These are phyloP conservation scores for Onygena corvina DNA, from an alignment of 2,329 filamentous ascomycete genomes.

Conservation along the genomic window DNA sequence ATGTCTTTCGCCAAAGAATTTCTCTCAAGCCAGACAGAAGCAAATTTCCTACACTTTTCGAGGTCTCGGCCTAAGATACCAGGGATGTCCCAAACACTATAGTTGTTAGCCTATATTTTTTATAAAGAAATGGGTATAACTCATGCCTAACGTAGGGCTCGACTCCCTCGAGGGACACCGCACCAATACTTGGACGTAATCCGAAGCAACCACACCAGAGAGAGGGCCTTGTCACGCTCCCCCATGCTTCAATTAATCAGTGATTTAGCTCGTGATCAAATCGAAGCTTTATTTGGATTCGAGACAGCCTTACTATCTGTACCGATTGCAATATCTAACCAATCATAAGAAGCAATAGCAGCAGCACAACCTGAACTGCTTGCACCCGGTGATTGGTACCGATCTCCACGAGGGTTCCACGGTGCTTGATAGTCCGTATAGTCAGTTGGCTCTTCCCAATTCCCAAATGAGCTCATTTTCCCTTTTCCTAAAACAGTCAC, in stretches of 20 bases:
- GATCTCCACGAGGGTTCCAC: conserved; percentile 30
- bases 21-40: too few relatives aligned
- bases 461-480: conserved; percentile 27
- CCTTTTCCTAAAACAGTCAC: conserved; percentile 36
- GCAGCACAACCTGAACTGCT: conserved; percentile 19
- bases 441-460: conserved; percentile 21
- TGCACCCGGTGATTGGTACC: conserved; percentile 22
- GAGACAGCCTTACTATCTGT: conserved; percentile 18
- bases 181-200: too few relatives aligned
- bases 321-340: conserved; percentile 24
- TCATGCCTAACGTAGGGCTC: too few relatives aligned
- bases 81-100: too few relatives aligned
- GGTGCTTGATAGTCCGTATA: conserved; percentile 29
- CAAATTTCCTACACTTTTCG: too few relatives aligned
- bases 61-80: too few relatives aligned
- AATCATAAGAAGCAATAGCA: conserved; percentile 25
- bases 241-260: background rate
- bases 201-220: too few relatives aligned
- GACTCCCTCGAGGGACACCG: too few relatives aligned
- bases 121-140: too few relatives aligned
- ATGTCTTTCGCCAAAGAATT: too few relatives aligned
- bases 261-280: too few relatives aligned
- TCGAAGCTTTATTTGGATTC: background rate
- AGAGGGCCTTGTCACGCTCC: background rate
- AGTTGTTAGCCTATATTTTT: too few relatives aligned